Percentiles rank a stretch among this genome's conserved stretches.
These are phyloP conservation scores for Allantophomopsis cytisporea DNA, from an alignment of 2,329 filamentous ascomycete genomes.

Conservation along the genomic window DNA sequence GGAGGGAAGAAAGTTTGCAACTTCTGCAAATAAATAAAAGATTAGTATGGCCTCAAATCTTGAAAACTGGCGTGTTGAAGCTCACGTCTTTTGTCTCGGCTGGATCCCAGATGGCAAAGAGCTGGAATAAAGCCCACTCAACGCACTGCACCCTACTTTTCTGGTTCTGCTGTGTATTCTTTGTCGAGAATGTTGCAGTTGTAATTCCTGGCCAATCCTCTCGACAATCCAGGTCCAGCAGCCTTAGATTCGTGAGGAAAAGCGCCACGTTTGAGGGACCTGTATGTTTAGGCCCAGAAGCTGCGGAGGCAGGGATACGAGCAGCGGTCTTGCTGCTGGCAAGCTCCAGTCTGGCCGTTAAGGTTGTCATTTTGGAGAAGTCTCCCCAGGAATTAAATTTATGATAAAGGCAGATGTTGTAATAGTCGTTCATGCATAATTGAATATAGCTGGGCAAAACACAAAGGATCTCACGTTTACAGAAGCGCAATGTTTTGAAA, in stretches of 20 bases:
- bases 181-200: constrained; percentile 52
- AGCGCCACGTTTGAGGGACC: constrained; percentile 41
- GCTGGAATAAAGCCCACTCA: constrained; percentile 83
- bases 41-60: constrained; percentile 3
- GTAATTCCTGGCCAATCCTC: constrained; percentile 73
- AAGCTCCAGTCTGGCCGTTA: no score
- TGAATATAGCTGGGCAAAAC: no score
- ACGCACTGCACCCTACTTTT: constrained; percentile 71
- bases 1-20: constrained; percentile 84
- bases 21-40: constrained; percentile 49
- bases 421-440: no score
- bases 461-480: no score
- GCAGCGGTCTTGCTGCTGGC: no score
- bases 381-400: no score
- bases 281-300: constrained; percentile 3
- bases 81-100: constrained; percentile 60
- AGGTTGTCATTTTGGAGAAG: no score
- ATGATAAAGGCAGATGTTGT: no score
- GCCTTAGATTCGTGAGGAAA: constrained; percentile 72
- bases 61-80: neutral
- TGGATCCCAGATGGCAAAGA: constrained; percentile 75
- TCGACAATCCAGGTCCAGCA: constrained; percentile 65
- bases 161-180: constrained; percentile 55
- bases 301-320: neutral
- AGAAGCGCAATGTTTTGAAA: neutral